Conservation (phyloP, 495 filamentous ascomycete species). For the Umbilicaria muhlenbergii region DNA sequence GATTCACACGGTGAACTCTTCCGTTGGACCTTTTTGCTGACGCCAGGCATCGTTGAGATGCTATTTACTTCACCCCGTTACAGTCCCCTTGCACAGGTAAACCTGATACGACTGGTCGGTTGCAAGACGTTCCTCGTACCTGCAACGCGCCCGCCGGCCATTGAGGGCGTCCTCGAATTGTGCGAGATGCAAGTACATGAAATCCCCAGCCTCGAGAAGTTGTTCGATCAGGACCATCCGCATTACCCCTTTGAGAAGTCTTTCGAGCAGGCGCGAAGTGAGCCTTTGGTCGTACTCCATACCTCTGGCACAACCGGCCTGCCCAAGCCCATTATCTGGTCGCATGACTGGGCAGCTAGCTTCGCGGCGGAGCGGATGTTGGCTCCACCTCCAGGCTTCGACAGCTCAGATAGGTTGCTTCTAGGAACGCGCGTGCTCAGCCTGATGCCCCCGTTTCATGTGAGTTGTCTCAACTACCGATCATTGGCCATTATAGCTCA, state of each 20-base stretch:
- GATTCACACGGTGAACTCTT: not conserved
- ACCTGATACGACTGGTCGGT: constrained; percentile 13
- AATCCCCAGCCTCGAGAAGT: constrained; percentile 14
- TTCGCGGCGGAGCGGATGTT: constrained; percentile 8
- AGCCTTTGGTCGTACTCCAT: constrained; percentile 20
- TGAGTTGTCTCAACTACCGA: not conserved
- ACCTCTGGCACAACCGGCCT: constrained; percentile 28
- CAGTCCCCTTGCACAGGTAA: constrained; percentile 15
- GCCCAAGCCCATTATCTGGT: constrained; percentile 24
- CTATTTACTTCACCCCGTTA: constrained; percentile 23
- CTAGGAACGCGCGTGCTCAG: constrained; percentile 17
- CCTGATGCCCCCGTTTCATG: constrained; percentile 26
- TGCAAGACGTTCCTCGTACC: constrained; percentile 18
- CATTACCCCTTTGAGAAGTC: constrained; percentile 17
- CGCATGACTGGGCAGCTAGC: constrained; percentile 12
- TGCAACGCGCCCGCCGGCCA: constrained; percentile 6
- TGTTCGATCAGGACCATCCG: constrained; percentile 12
- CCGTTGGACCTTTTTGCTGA: not conserved
- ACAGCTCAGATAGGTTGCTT: constrained; percentile 9
- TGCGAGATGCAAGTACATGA: constrained; percentile 6
- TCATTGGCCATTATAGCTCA: too few species aligned
- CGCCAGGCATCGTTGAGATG: constrained; percentile 9
- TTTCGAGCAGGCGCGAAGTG: constrained; percentile 11
- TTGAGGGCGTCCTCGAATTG: constrained; percentile 11
- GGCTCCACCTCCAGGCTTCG: constrained; percentile 11